Conservation (phyloP, 2,329 filamentous ascomycete genomes). For the Waltergamsia citrina region DNA sequence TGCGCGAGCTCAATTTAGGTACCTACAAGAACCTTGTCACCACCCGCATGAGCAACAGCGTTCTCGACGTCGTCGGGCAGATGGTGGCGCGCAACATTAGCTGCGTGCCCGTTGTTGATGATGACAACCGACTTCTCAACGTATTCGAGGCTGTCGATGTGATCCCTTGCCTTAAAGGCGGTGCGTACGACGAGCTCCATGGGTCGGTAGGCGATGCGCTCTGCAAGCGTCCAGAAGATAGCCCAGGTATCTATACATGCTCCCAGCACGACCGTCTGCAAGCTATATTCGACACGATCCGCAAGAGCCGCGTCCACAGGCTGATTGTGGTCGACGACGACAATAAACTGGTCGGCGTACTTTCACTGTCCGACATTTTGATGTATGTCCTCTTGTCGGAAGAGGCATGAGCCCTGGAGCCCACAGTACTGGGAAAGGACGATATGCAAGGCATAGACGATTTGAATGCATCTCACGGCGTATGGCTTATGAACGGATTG, state of each 20-base stretch:
- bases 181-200: conserved; percentile 82
- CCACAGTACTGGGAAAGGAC: no score
- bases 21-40: conserved; percentile 76
- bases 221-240: conserved; percentile 79
- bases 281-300: conserved; percentile 93
- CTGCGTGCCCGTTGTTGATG: conserved; percentile 85
- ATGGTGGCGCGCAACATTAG: conserved; percentile 92
- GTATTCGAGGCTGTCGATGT: conserved; percentile 98
- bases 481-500: no score
- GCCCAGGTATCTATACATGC: conserved; percentile 95
- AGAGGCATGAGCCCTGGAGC: conserved; percentile 24
- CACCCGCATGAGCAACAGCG: conserved; percentile 78
- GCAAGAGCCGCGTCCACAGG: conserved; percentile 88
- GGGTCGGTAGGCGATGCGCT: conserved; percentile 83
- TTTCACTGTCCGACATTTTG: conserved; percentile 92
- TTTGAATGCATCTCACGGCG: background rate
- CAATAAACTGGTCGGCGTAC: conserved; percentile 74
- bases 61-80: conserved; percentile 88
- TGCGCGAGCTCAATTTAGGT: conserved; percentile 76
- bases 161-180: conserved; percentile 89
- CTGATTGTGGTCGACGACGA: conserved; percentile 89
- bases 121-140: conserved; percentile 70
- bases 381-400: conserved; percentile 85
- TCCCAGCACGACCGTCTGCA: conserved; percentile 84
- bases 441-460: no score